Conservation (phyloP, 768 basidiomycete genomes). For the Termitomyces eurrhizus region DNA sequence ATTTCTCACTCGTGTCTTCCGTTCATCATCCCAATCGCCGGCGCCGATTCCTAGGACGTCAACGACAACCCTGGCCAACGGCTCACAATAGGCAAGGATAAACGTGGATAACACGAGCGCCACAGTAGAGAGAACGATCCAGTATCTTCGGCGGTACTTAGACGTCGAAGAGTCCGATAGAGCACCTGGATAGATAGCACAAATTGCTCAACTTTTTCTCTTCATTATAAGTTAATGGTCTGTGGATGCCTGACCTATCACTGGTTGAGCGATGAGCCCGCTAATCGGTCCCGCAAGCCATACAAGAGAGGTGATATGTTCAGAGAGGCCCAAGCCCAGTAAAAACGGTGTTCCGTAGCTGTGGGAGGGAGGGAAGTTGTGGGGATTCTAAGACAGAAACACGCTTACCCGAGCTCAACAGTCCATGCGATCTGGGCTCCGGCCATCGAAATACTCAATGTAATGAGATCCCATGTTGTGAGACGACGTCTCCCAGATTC, state of each 20-base stretch:
- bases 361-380: conserved; percentile 12
- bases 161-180: conserved; percentile 93
- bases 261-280: conserved; percentile 93
- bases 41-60: conserved; percentile 70
- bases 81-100: conserved; percentile 79
- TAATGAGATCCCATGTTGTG: conserved; percentile 71
- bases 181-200: conserved; percentile 58
- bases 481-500: conserved; percentile 32
- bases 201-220: conserved; percentile 23
- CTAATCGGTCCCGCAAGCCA: conserved; percentile 96
- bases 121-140: conserved; percentile 85
- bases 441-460: conserved; percentile 87
- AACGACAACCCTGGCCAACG: conserved; percentile 68
- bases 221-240: conserved; percentile 14
- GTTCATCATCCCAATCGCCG: conserved; percentile 85
- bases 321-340: conserved; percentile 64
- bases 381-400: background rate
- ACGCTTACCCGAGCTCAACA: conserved; percentile 84
- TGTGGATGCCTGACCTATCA: conserved; percentile 65
- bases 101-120: conserved; percentile 78
- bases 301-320: conserved; percentile 88
- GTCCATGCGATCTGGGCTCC: conserved; percentile 97
- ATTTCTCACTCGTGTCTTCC: conserved; percentile 50
- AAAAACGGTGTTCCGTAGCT: conserved; percentile 97
- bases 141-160: conserved; percentile 86